These are phyloP conservation scores for Lathyrus tuberosus DNA, from an alignment of 306 rosid genomes.

Conservation along the genomic window DNA sequence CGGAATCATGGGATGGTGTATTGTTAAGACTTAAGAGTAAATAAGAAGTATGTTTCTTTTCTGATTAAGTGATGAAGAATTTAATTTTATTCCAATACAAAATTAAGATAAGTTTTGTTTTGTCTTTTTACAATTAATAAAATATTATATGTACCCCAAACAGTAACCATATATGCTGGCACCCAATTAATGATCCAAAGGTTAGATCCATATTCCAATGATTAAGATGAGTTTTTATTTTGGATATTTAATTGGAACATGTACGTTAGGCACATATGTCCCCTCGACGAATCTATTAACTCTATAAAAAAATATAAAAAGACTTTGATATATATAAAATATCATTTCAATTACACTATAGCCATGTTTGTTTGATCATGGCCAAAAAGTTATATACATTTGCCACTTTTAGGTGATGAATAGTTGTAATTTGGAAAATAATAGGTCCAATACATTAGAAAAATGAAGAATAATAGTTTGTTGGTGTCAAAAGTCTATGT, in stretches of 20 bases:
- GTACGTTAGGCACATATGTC: conserved; percentile 45
- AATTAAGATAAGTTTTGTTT: background rate
- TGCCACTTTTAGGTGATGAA: conserved; percentile 35
- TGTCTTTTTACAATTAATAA: conserved; percentile 14
- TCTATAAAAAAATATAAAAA: conserved; percentile 2
- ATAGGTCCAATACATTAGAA: conserved; percentile 27
- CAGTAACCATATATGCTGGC: conserved; percentile 37
- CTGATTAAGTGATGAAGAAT: background rate
- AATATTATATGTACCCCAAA: conserved; percentile 6
- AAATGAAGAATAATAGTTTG: background rate
- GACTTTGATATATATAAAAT: background rate
- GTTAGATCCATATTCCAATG: conserved; percentile 49
- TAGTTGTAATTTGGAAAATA: conserved; percentile 32
- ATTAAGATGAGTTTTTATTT: conserved; percentile 38
- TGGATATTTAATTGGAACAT: conserved; percentile 41
- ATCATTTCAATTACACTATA: conserved; percentile 18
- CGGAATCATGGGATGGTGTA: background rate
- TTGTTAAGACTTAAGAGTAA: too few relatives aligned
- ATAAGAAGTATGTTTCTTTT: background rate
- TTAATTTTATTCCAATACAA: background rate
- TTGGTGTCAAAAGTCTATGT: conserved; percentile 27
- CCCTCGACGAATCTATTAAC: conserved; percentile 35
- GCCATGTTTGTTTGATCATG: background rate
- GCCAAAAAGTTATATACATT: background rate
- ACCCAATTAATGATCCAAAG: conserved; percentile 25